Percentiles rank a stretch among this genome's conserved stretches.
These are phyloP conservation scores for Ajuga reptans DNA, from an alignment of 305 asterid species.

Conservation along the genomic window DNA sequence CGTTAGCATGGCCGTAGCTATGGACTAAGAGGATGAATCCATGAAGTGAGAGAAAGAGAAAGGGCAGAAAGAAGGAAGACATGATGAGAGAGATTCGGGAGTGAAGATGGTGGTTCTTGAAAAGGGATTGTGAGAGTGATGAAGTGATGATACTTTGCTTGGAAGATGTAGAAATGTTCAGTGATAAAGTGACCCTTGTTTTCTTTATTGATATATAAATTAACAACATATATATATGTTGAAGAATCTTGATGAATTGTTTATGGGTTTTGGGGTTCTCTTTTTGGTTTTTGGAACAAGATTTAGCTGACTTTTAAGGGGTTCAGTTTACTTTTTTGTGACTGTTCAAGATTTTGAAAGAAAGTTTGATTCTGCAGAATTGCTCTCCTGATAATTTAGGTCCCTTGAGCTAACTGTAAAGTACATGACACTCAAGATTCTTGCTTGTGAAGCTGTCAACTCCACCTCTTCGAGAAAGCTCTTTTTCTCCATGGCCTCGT, in stretches of 20 bases:
- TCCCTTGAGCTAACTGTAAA: too few species aligned
- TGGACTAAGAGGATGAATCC: constrained; percentile 18
- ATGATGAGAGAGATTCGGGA: constrained; percentile 20
- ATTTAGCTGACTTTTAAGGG: constrained; percentile 31
- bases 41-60: constrained; percentile 22
- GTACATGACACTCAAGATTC: too few species aligned
- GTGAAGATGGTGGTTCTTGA: background rate
- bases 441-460: too few species aligned
- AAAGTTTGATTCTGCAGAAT: constrained; percentile 23
- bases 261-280: constrained; percentile 20
- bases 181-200: background rate
- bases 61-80: constrained; percentile 25
- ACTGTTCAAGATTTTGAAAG: constrained; percentile 14
- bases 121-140: background rate
- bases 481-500: too few species aligned
- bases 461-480: too few species aligned
- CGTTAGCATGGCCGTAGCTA: constrained; percentile 33
- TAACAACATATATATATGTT: background rate
- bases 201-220: too few species aligned
- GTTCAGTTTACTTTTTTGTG: constrained; percentile 30
- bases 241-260: constrained; percentile 44
- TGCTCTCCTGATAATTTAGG: constrained; percentile 6
- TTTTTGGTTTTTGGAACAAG: constrained; percentile 32
- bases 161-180: constrained; percentile 23
- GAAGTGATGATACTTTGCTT: constrained; percentile 61